phyloP scores from a whole-genome alignment of 2,329 filamentous ascomycete species.

The Ophiostoma fasciatum region DNA sequence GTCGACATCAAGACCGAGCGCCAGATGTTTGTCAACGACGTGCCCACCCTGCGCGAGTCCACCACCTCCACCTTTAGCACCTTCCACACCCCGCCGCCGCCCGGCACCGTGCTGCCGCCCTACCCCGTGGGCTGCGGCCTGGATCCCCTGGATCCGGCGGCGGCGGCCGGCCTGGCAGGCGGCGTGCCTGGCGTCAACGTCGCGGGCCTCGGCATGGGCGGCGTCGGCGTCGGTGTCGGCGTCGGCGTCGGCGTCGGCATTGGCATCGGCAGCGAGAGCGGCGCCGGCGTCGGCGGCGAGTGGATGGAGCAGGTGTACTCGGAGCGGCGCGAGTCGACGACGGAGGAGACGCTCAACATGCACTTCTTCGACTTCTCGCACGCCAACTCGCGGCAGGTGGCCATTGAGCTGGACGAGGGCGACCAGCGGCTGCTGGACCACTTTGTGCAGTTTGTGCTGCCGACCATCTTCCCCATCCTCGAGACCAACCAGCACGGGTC shows the following conservation, averaged over 20 bases:
- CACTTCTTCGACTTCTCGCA: conserved; percentile 76
- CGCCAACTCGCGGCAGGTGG: conserved; percentile 51
- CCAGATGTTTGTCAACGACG: conserved; percentile 84
- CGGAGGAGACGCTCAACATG: conserved; percentile 52
- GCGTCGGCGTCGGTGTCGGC: background rate
- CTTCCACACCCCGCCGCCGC: conserved; percentile 64
- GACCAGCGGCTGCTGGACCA: conserved; percentile 81
- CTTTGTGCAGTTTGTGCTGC: conserved; percentile 77
- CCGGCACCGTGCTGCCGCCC: conserved; percentile 50
- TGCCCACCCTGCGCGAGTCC: conserved; percentile 72
- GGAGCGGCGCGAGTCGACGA: conserved; percentile 52
- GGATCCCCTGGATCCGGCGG: conserved; percentile 2
- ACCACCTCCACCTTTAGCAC: conserved; percentile 87
- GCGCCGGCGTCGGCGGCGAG: conserved; percentile 33
- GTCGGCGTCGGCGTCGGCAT: conserved; percentile 4
- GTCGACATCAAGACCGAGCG: conserved; percentile 92
- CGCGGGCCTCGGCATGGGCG: too few relatives aligned
- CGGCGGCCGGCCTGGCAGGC: too few relatives aligned
- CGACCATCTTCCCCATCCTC: conserved; percentile 80
- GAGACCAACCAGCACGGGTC: conserved; percentile 81
- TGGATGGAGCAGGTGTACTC: conserved; percentile 58
- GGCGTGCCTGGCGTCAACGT: too few relatives aligned
- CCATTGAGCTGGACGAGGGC: conserved; percentile 71
- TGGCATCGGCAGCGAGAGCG: background rate
- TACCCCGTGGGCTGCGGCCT: conserved; percentile 30